A percentile compares a stretch with the other conserved stretches of the same genome.
phyloP scores from a whole-genome alignment of 148 eudicot species.

The Rhododendron mucronatum region DNA sequence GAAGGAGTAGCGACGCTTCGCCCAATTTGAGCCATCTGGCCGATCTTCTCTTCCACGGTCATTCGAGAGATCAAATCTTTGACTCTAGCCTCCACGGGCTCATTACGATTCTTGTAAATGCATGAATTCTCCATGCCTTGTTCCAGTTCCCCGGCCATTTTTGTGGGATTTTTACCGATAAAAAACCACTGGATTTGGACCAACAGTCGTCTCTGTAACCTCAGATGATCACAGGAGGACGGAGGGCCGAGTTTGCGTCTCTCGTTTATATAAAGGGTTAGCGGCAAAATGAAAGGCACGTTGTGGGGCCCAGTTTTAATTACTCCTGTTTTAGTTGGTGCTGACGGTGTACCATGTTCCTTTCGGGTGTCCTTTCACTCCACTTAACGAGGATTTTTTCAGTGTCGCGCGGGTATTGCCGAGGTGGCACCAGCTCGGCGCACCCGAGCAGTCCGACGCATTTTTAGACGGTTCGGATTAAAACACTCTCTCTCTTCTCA shows the following conservation, averaged over 20 bases:
- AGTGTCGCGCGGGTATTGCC: too few relatives aligned
- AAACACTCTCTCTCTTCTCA: too few relatives aligned
- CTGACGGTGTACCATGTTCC: neutral
- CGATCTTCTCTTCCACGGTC: slow-evolving; percentile 81
- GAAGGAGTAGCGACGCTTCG: slow-evolving; percentile 54
- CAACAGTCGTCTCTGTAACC: slow-evolving; percentile 31
- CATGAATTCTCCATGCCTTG: slow-evolving; percentile 10
- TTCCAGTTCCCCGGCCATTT: neutral
- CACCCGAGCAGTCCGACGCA: too few relatives aligned
- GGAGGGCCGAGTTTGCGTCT: neutral
- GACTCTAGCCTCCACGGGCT: slow-evolving; percentile 59
- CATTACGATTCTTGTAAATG: slow-evolving; percentile 67
- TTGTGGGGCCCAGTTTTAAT: neutral
- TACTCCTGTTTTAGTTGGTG: neutral
- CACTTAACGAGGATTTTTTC: too few relatives aligned
- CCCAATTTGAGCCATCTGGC: slow-evolving; percentile 92
- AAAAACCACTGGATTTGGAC: neutral
- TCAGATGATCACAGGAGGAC: neutral
- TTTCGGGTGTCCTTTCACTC: neutral
- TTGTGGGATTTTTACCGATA: neutral
- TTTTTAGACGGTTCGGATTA: too few relatives aligned
- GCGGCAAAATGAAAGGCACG: neutral
- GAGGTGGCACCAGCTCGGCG: too few relatives aligned
- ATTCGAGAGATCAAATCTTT: slow-evolving; percentile 71
- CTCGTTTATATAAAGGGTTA: neutral